These are phyloP conservation scores for Microcyclospora tardicrescens DNA, from an alignment of 2,329 filamentous ascomycete species.

Conservation along the genomic window DNA sequence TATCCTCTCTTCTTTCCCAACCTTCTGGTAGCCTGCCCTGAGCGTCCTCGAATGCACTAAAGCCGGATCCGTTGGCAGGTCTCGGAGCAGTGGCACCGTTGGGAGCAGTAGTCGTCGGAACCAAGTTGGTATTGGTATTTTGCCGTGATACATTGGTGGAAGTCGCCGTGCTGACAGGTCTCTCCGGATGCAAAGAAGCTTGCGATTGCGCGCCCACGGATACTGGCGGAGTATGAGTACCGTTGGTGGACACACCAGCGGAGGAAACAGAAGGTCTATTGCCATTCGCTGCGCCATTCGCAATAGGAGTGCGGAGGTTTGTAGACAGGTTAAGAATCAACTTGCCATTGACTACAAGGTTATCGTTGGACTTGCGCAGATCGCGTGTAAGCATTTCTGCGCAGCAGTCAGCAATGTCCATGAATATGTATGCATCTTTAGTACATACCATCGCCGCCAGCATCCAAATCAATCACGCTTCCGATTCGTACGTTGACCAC, in stretches of 20 bases:
- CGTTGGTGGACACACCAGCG: conserved; percentile 25
- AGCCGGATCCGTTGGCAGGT: conserved; percentile 36
- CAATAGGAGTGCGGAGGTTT: conserved; percentile 62
- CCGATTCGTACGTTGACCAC: conserved; percentile 96
- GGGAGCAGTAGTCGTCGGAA: conserved; percentile 13
- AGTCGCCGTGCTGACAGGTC: conserved; percentile 15
- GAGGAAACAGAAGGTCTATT: conserved; percentile 29
- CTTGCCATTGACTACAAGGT: conserved; percentile 94
- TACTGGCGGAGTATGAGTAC: conserved; percentile 25
- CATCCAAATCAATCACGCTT: conserved; percentile 80
- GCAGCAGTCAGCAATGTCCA: conserved; percentile 8
- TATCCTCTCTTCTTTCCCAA: conserved; percentile 94
- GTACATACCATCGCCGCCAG: conserved; percentile 74
- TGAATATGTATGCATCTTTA: not conserved
- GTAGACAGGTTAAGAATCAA: conserved; percentile 93
- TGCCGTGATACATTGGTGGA: conserved; percentile 13
- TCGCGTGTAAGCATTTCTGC: conserved; percentile 93
- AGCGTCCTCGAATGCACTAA: conserved; percentile 93
- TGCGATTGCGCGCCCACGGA: conserved; percentile 27
- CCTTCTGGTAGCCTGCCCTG: conserved; percentile 83
- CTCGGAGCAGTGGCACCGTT: conserved; percentile 17
- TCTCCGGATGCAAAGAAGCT: conserved; percentile 19
- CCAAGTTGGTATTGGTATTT: conserved; percentile 13
- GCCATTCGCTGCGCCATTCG: conserved; percentile 31
- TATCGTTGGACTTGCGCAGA: conserved; percentile 95